Conservation (phyloP, 73 alveolate species). For the Paramecium sexaurelia region DNA sequence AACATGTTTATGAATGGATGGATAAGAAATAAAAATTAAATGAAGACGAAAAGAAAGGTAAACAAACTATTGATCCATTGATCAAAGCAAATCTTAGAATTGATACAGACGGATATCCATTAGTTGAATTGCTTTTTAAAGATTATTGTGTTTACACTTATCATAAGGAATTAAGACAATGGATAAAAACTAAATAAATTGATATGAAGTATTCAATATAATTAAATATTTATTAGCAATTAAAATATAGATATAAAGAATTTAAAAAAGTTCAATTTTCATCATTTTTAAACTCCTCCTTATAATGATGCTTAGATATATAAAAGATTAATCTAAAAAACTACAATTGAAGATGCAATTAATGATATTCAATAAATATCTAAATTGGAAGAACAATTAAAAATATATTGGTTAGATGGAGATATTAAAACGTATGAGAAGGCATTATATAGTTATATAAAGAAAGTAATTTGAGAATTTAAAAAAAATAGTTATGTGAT, state of each 20-base stretch:
- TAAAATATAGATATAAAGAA: not conserved
- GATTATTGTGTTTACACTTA: constrained; percentile 43
- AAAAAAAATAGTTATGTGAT: constrained; percentile 20
- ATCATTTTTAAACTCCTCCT: not conserved
- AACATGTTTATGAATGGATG: constrained; percentile 31
- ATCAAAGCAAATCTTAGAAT: constrained; percentile 15
- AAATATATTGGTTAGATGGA: not conserved
- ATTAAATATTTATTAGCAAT: not conserved
- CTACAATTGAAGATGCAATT: constrained; percentile 3
- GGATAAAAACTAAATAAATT: constrained; percentile 7
- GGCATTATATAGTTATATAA: not conserved
- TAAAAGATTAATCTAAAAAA: not conserved
- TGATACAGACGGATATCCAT: constrained; percentile 58
- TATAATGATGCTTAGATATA: not conserved
- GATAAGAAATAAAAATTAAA: constrained; percentile 3
- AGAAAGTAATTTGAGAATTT: constrained; percentile 8
- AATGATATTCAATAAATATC: constrained; percentile 12
- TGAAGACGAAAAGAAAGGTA: constrained; percentile 55
- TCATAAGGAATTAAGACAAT: not conserved
- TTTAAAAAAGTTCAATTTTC: not conserved
- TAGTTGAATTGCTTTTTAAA: constrained; percentile 2
- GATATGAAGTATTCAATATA: not conserved
- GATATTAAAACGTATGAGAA: not conserved
- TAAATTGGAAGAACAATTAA: constrained; percentile 29
- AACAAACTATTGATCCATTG: constrained; percentile 42